Evolutionary conservation across 768 basidiomycete genomes (phyloP), one percentile per base, ranked within the genome.

Genomic region (Boletus patriciae): DNA sequence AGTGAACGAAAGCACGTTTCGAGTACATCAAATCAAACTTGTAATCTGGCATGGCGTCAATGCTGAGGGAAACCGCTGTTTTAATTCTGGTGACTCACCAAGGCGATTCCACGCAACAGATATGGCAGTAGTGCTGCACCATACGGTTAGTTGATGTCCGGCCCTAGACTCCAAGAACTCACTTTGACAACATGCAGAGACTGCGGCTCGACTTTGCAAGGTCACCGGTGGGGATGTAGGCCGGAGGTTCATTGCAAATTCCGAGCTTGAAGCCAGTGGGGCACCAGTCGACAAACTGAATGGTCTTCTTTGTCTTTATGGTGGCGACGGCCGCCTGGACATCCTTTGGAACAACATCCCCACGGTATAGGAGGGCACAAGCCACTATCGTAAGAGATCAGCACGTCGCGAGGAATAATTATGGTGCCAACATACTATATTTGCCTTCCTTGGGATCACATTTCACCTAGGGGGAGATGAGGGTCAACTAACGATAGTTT

Each of bases 1-100:
- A 90, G 73, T 91, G 88, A 25, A 90, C 88, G 62, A 92, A 92
- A 46, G 92, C 92, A 73, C 91, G 90, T 74, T 92, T 97, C 59
- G 94, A 95, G 81, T 96, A 98, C 75, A 98, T 86, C 65, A 98
- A 84, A 72, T 98, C 96, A 74, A 98, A 98, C 76, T 98, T 98
- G 81, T 96, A 88, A 77, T 98, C 96, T 85, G 60, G 36, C 37
- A 27, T 6, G 19, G 31, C 13, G 45, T 68, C 46, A 70, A 36
- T 41, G 21, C 19, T 36, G 16, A 41, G 27, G 19, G n/a, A 46
- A 43, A 23, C n/a, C 8, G 34, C 36, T 34, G 10, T 23, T 48
- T 41, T 15, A 4, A 25, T 38, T 46, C 19, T 10, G 12, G 46
- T 18, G 23, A 69, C 79, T 43, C 61, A 86, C 84, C 83, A 69